A percentile compares a stretch with the other conserved stretches of the same genome.
phyloP scores from a whole-genome alignment of 352 stramenopile species.

The Phytophthora ramorum region DNA sequence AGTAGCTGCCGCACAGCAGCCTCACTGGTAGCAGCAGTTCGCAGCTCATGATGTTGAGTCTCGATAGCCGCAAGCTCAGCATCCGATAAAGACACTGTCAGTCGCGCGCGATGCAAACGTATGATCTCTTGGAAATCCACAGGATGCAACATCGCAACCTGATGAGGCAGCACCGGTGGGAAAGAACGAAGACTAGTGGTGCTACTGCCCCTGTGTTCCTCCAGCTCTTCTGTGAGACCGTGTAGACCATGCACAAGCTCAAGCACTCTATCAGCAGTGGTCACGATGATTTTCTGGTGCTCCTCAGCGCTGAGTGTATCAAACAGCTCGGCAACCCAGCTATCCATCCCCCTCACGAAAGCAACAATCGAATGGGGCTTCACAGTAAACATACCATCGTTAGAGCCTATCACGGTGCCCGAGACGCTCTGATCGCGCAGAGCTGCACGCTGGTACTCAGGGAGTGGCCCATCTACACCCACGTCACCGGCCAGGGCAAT shows the following conservation, averaged over 20 bases:
- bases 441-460: constrained; percentile 27
- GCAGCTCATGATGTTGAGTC: constrained; percentile 27
- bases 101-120: constrained; percentile 10
- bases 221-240: constrained; percentile 19
- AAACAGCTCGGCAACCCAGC: constrained; percentile 30
- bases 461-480: constrained; percentile 32
- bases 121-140: constrained; percentile 29
- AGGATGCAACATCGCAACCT: constrained; percentile 24
- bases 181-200: constrained; percentile 22
- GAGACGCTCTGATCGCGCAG: constrained; percentile 17
- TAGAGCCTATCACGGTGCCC: constrained; percentile 22
- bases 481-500: constrained; percentile 26
- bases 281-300: constrained; percentile 25
- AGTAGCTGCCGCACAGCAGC: constrained; percentile 22
- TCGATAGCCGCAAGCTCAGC: constrained; percentile 19
- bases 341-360: constrained; percentile 25
- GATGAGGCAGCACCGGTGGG: constrained; percentile 30
- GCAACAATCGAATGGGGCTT: constrained; percentile 27
- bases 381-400: constrained; percentile 29
- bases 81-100: constrained; percentile 23
- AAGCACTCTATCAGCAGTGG: constrained; percentile 20
- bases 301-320: constrained; percentile 16
- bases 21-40: constrained; percentile 26
- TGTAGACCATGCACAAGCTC: constrained; percentile 22
- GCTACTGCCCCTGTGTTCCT: constrained; percentile 8